phyloP scores from a whole-genome alignment of 805 yeast species.

The Lachancea sp. region DNA sequence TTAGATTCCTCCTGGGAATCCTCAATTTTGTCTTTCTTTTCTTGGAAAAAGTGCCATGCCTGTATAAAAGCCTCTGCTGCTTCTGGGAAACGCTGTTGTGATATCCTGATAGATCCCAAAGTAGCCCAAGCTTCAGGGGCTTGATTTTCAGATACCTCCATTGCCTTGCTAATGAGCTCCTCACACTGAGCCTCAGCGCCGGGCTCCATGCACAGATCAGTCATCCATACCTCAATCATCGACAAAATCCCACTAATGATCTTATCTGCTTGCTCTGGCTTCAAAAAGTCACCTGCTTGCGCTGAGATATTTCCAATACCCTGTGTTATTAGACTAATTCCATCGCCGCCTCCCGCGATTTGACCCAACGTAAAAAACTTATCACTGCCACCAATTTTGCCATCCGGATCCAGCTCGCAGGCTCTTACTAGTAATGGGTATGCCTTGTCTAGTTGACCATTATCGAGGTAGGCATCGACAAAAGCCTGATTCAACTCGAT shows the following conservation, averaged over 20 bases:
- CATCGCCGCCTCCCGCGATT: constrained; percentile 75
- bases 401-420: constrained; percentile 65
- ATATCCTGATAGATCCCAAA: constrained; percentile 79
- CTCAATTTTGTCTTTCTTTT: constrained; percentile 45
- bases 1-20: constrained; percentile 34
- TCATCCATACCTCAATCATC: constrained; percentile 94
- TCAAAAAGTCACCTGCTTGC: constrained; percentile 23
- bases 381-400: constrained; percentile 56
- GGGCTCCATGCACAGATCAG: constrained; percentile 90
- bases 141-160: constrained; percentile 46
- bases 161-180: constrained; percentile 55
- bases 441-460: constrained; percentile 73
- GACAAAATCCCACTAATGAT: constrained; percentile 75
- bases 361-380: constrained; percentile 90
- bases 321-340: constrained; percentile 51
- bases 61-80: constrained; percentile 61
- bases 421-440: constrained; percentile 53
- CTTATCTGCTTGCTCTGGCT: constrained; percentile 45
- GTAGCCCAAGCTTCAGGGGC: constrained; percentile 80
- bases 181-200: constrained; percentile 83
- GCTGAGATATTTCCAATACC: constrained; percentile 45
- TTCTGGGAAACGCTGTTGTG: constrained; percentile 71
- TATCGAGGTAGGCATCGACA: constrained; percentile 77
- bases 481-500: constrained; percentile 47
- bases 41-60: constrained; percentile 66